These are phyloP conservation scores for Xylariaceae sp. DNA, from an alignment of 2,329 filamentous ascomycete genomes.

Conservation along the genomic window DNA sequence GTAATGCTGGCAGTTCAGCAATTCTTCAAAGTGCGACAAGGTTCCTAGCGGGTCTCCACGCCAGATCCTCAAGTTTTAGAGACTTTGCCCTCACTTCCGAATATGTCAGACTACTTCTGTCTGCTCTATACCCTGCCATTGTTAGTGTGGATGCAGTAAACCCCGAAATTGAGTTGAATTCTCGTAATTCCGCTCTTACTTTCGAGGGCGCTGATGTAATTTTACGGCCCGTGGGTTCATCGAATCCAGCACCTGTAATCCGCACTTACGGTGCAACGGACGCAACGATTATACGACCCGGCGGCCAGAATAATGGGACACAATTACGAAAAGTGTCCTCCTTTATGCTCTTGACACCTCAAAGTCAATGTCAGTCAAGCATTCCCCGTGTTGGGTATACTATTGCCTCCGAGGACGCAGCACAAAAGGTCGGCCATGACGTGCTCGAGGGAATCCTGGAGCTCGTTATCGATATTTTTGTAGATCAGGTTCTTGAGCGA, in stretches of 20 bases:
- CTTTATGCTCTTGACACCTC: slow-evolving; percentile 79
- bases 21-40: slow-evolving; percentile 73
- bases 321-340: slow-evolving; percentile 78
- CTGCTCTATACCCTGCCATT: slow-evolving; percentile 79
- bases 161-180: slow-evolving; percentile 82
- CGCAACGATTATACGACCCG: slow-evolving; percentile 40
- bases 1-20: slow-evolving; percentile 54
- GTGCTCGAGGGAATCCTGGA: slow-evolving; percentile 74
- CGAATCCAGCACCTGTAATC: slow-evolving; percentile 63
- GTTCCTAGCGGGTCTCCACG: slow-evolving; percentile 75
- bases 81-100: slow-evolving; percentile 78
- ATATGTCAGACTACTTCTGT: slow-evolving; percentile 75
- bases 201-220: slow-evolving; percentile 85
- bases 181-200: slow-evolving; percentile 71
- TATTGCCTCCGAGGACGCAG: slow-evolving; percentile 52
- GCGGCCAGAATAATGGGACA: slow-evolving; percentile 46
- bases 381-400: slow-evolving; percentile 60
- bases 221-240: slow-evolving; percentile 65
- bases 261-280: slow-evolving; percentile 58
- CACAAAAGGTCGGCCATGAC: slow-evolving; percentile 58
- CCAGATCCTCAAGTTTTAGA: slow-evolving; percentile 70
- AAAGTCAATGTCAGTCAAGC: slow-evolving; percentile 57
- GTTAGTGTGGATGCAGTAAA: slow-evolving; percentile 81
- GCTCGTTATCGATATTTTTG: slow-evolving; percentile 73
- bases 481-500: slow-evolving; percentile 76